Evolutionary conservation across 1,139 yeast species (phyloP), one percentile per base, ranked within the genome.

Genomic region (Candida gigantensis): DNA sequence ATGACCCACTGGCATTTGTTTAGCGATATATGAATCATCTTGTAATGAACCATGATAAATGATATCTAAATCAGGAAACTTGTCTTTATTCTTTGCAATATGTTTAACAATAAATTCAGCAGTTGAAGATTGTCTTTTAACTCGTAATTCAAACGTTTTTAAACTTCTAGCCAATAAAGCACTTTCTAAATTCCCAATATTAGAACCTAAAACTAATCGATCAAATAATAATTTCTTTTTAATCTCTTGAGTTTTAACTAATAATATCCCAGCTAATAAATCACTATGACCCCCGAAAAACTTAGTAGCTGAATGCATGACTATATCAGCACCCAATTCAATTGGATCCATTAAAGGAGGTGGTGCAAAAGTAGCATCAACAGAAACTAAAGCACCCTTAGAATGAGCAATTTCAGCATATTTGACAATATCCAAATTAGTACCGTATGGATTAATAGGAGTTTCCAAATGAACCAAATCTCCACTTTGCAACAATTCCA

Each of bases 271-370:
- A 3, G 95, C 90, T 32, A 90, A 68, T 36, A 88, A 63, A 58
- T 90, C 97, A n/a, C 95, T 84, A 58, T 89, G 96, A 14, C 97
- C 97, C 24, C 95, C 96, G 55, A 88, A 82, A 60, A 81, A 90
- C 57, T 89, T 89, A 3, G 96, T 87, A 1, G 90, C 96, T 1
- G 96, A 86, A 60, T 89, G 96, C 79, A 90, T 66, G 11, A 89
- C 78, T 51, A 86, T 60, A 57, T 89, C 96, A 21, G 84, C 95
- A 30, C 92, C 96, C 49, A 74, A 82, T 27, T 72, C 68, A 62
- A 87, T 88, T 5, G 95, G 92, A 47, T 84, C 76, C 53, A 81
- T 89, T 39, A 89, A 64, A 6, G 96, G 96, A 11, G 95, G 95
- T 16, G 97, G 97, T 3, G 96, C 97, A 58, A 90, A 82, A 0